Conservation (phyloP, 371 early-diverging fungal species). For the Zychaea mexicana region DNA sequence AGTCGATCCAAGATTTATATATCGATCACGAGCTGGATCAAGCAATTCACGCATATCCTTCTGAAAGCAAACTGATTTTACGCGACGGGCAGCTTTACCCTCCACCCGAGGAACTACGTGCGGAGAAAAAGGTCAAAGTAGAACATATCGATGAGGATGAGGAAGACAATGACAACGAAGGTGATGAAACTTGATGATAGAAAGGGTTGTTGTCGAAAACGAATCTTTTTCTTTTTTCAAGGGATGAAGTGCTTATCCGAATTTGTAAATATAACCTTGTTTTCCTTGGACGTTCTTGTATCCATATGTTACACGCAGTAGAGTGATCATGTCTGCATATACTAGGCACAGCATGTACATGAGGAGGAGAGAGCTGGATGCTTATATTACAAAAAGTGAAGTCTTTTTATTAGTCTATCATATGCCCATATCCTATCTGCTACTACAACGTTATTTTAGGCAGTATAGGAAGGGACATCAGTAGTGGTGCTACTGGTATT, state of each 20-base stretch:
- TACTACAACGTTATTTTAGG: too few relatives aligned
- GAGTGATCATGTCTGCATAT: too few relatives aligned
- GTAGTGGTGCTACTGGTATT: too few relatives aligned
- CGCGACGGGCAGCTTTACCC: conserved; percentile 12
- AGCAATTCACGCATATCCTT: conserved; percentile 15
- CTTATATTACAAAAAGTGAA: too few relatives aligned
- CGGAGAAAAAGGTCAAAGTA: not conserved
- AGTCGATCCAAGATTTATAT: conserved; percentile 24
- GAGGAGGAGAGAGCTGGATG: too few relatives aligned
- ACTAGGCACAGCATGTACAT: too few relatives aligned
- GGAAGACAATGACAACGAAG: not conserved
- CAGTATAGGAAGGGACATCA: too few relatives aligned
- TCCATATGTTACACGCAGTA: too few relatives aligned
- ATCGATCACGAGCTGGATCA: conserved; percentile 21
- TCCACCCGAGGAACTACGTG: not conserved
- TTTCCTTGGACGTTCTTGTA: not conserved
- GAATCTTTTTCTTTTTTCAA: too few relatives aligned
- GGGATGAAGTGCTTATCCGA: too few relatives aligned
- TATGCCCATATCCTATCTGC: not conserved
- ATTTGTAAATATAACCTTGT: not conserved
- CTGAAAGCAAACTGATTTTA: conserved; percentile 11
- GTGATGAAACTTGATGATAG: not conserved
- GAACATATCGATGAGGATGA: not conserved
- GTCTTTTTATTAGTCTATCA: too few relatives aligned
- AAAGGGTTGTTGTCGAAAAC: too few relatives aligned